Evolutionary conservation across 768 basidiomycete species (phyloP), one percentile per base, ranked within the genome.

Genomic region (Gloeophyllum trabeum): DNA sequence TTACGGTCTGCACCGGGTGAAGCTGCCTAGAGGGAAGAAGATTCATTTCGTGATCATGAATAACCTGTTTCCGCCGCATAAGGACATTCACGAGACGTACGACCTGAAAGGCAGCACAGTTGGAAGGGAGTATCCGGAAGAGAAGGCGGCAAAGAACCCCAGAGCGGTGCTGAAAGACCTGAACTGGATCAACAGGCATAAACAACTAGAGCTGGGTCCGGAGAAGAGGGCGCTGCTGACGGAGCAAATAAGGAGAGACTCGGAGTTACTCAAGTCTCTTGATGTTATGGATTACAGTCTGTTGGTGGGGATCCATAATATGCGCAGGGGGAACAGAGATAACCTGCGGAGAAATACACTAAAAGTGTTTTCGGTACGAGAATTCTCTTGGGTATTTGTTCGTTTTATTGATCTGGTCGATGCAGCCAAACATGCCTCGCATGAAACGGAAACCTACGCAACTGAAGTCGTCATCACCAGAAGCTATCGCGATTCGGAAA

Each of bases 1-100:
- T 61, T 99, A 98, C 57, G 96, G 96, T 6, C 70, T 99, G 7
- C 96, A 99, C 55, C 82, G 96, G 43, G 96, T 99, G 46, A 99
- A 99, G 65, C 74, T 99, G 0, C 96, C 96, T 0, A 71, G 75
- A 25, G 96, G 96, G 0, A 66, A 73, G 35, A 99, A 99, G 65
- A 99, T 99, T 41, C 96, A 99, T 59, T 99, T 99, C 56, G 91
- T 98, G 43, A 96, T 99, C 62, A 97, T 98, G 92, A 99, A 98
- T 68, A 99, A 99, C 59, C 73, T 99, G 22, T 97, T 99, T 64
- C 94, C 96, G 0, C 84, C 96, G 0, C 94, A 98, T 63, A 80
- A 90, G 49, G 96, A 99, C 58, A 73, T 98, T 34, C 96, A 99
- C 61, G 96, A 97, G 66, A 94, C 93, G 23, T 98, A 86, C 55